Evolutionary conservation across 192 early-diverging fungal species (phyloP).

Genomic region (Chytriomyces confervae): DNA sequence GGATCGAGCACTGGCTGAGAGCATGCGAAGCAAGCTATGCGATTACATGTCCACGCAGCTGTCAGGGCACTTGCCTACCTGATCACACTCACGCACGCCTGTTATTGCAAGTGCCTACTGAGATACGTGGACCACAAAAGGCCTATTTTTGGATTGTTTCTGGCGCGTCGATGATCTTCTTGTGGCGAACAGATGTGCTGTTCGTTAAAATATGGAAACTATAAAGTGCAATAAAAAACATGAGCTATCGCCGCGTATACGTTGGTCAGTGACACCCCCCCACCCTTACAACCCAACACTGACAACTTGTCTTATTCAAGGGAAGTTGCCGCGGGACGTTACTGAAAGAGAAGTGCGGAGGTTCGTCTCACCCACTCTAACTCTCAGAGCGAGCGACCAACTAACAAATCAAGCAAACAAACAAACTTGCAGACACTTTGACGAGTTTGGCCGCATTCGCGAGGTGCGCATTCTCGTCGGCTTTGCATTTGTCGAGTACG

Average conservation of each 20-base stretch:
- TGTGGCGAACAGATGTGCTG: not conserved
- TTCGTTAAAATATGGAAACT: not conserved
- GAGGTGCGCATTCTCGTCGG: constrained; percentile 84
- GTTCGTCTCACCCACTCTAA: constrained; percentile 20
- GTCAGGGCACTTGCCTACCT: too few relatives aligned
- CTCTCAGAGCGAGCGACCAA: not conserved
- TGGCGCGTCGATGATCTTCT: too few relatives aligned
- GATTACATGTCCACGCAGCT: too few relatives aligned
- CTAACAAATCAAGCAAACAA: not conserved
- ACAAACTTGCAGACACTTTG: constrained; percentile 32
- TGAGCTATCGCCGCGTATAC: constrained; percentile 21
- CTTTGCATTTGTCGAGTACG: constrained; percentile 95
- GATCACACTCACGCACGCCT: too few relatives aligned
- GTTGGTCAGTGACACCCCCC: constrained; percentile 12
- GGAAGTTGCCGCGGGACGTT: constrained; percentile 83
- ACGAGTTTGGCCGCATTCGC: constrained; percentile 79
- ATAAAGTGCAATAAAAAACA: not conserved
- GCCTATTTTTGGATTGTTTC: too few relatives aligned
- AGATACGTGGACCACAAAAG: too few relatives aligned
- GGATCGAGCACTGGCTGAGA: too few relatives aligned
- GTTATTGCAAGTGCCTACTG: too few relatives aligned
- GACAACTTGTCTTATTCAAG: constrained; percentile 30
- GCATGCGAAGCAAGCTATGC: too few relatives aligned
- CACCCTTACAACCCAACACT: not conserved
- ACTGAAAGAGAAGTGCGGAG: constrained; percentile 83